phyloP scores from a whole-genome alignment of 495 filamentous ascomycete genomes.

The Aspergillus mulundensis region DNA sequence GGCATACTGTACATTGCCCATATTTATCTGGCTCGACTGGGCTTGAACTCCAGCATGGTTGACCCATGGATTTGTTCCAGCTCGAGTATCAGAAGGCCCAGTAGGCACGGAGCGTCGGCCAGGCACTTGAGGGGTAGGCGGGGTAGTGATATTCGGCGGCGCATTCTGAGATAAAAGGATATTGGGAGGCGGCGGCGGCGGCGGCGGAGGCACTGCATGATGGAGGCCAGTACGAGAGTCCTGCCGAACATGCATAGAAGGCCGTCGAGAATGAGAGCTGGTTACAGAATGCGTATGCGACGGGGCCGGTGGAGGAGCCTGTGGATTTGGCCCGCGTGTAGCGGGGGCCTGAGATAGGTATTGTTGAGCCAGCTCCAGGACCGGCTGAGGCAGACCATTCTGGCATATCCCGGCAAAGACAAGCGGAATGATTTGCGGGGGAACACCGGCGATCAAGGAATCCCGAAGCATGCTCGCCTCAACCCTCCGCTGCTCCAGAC shows the following conservation, averaged over 20 bases:
- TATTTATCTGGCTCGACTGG: conserved; percentile 44
- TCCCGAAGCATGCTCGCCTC: conserved; percentile 83
- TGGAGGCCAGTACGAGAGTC: conserved; percentile 32
- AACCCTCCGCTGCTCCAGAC: conserved; percentile 75
- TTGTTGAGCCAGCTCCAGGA: conserved; percentile 73
- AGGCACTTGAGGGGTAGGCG: conserved; percentile 24
- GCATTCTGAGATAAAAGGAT: conserved; percentile 6
- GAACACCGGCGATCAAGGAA: conserved; percentile 74
- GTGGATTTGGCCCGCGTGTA: conserved; percentile 38
- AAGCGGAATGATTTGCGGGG: conserved; percentile 80
- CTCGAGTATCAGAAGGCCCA: conserved; percentile 27
- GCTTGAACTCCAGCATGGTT: conserved; percentile 57
- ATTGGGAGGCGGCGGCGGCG: conserved; percentile 14
- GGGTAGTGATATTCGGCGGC: conserved; percentile 7
- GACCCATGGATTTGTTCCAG: conserved; percentile 44
- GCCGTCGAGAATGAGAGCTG: conserved; percentile 12
- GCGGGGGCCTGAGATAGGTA: conserved; percentile 38
- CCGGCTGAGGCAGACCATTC: conserved; percentile 55
- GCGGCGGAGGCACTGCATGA: conserved; percentile 21
- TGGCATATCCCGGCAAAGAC: conserved; percentile 82
- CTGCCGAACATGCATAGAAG: conserved; percentile 13
- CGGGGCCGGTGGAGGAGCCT: conserved; percentile 36
- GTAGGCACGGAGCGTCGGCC: conserved; percentile 16
- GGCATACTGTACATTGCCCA: conserved; percentile 27
- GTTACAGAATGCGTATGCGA: conserved; percentile 5